Base-by-base conservation (phyloP, 305 asterid species). In the Fraxinus angustifolia region DNA sequence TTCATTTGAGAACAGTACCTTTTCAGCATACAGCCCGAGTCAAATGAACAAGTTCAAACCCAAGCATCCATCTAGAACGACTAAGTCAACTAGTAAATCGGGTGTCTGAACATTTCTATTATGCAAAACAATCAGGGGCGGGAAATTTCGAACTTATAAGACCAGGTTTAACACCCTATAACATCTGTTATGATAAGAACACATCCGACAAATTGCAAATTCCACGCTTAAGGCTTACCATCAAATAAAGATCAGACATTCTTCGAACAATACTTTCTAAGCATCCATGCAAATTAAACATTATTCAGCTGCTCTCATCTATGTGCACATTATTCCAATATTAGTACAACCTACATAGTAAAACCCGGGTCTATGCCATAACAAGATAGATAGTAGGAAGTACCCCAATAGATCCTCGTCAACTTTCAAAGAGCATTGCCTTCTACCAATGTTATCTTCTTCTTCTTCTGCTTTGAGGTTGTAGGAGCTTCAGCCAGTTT, bases 401-500 rank as follows among this genome's bases (percentile, higher is more conserved):
- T 7, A 71, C 73, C 68, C 82, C 65, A 75, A 75, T 48, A 14
- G 33, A 38, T 79, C 33, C 35, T 6, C 19, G 7, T 73, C 28
- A 81, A 77, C 53, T 79, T 77, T 75, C 50, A 45, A 53, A 38
- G 23, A 62, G 19, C 81, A 36, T 62, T 23, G 35, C 53, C 80
- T 65, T 68, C 50, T 4, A 19, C 28, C 75, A 80, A 70, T 71
- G 82, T 50, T 21, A 14, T 79, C 85, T 73, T 58, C 28, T 38
- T 40, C 40, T 35, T 53, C 12, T 38, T 81, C 38, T 79, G 82
- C 67, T 79, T 67, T 26, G 87, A 62, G 77, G 81, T 75, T 36
- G 82, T 50, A 40, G 80, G 65, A 56, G 80, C 77, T 81, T 79
- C 81, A 36, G 81, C 58, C 31, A 7, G 86, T 74, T 60, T 58